phyloP scores from a whole-genome alignment of 345 rosid species.

The Capsella bursapastoris region DNA sequence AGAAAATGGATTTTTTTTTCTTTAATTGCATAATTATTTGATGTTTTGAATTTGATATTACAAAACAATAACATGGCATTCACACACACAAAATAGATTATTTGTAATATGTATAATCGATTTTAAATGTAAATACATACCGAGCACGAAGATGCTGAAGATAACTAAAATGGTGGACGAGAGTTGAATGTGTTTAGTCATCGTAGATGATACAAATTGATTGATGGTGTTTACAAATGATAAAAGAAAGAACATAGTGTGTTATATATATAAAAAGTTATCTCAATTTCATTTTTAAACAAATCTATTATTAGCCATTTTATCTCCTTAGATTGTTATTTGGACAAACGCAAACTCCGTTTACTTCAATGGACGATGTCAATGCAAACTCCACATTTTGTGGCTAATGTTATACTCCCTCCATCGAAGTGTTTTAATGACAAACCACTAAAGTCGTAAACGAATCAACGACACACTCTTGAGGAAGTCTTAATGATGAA shows the following conservation, averaged over 20 bases:
- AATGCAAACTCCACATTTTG: not conserved
- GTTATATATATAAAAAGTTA: not conserved
- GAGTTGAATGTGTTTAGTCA: not conserved
- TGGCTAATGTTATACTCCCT: not conserved
- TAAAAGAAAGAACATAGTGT: not conserved
- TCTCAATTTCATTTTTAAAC: not conserved
- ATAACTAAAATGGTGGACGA: not conserved
- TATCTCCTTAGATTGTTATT: not conserved
- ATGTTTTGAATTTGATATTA: not conserved
- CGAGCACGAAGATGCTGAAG: not conserved
- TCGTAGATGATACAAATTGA: not conserved
- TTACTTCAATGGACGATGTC: not conserved
- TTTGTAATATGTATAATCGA: not conserved
- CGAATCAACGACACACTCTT: not conserved
- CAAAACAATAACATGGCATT: not conserved
- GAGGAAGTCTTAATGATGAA: not conserved
- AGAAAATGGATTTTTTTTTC: not conserved
- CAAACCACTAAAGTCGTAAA: not conserved
- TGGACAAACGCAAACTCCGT: not conserved
- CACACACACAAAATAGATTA: not conserved
- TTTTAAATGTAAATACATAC: not conserved
- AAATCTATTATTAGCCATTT: not conserved
- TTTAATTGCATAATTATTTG: not conserved
- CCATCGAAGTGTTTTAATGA: not conserved
- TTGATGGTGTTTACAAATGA: not conserved